Evolutionary conservation across 2,329 filamentous ascomycete species (phyloP), one percentile per base, ranked within the genome.

Genomic region (Ascosphaera pollenicola): DNA sequence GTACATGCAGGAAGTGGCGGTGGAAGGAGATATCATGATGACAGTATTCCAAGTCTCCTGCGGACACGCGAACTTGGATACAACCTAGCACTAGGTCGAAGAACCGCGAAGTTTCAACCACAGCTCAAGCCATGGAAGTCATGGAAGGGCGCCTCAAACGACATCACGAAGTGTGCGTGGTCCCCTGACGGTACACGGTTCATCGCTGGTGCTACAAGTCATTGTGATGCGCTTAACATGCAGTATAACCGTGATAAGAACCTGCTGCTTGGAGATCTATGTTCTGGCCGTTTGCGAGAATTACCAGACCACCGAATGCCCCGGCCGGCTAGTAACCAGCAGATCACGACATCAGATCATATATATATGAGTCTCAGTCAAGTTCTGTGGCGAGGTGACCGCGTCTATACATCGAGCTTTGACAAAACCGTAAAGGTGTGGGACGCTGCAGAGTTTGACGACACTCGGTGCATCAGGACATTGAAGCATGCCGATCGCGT

Each of bases 171-270:
- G 8, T 52, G 73, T 3, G 62, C 68, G 11, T 76, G 71, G 71
- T 63, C 65, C 2, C 58, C 62, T 2, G 58, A 70, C 49, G 65
- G 69, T 2, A 59, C 59, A 2, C 54, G 47, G 3, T 75, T 75
- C 46, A 69, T 65, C 19, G 68, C 65, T 8, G 71, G 70, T 2
- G 66, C 69, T 3, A 64, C 69, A 4, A 65, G 69, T 21, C 62
- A 70, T 3, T 63, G 63, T 3, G 70, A 74, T 45, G 50, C 58
- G 2, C 54, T 63, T 36, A 68, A 63, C n/a, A 68, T 70, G 62
- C 64, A 70, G 32, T 75, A 75, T 47, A 75, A 75, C 42, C 56
- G 65, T 31, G 56, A 60, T 0, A 66, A 70, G 42, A 75, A 75
- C 45, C 54, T 75, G 1, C 47, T 75, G 1, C 49, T 69, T 28